These are phyloP conservation scores for Neonothopanus nambi DNA, from an alignment of 1,284 basidiomycete genomes.

Conservation along the genomic window DNA sequence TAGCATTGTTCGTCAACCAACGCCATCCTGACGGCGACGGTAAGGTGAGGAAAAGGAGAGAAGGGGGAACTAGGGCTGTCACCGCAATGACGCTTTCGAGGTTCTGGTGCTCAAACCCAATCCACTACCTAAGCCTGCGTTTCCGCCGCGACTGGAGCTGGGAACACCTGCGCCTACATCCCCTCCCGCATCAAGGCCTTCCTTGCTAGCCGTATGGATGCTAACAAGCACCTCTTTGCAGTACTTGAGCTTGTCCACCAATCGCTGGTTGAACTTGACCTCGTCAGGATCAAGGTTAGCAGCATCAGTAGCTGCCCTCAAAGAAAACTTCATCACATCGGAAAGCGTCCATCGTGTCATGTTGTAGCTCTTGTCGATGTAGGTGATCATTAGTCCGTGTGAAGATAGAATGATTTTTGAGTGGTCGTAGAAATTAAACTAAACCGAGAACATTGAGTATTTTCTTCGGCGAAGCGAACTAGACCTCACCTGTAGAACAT, in stretches of 20 bases:
- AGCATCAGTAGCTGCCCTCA: conserved; percentile 36
- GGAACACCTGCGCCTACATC: neutral
- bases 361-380: conserved; percentile 88
- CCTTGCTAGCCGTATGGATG: conserved; percentile 47
- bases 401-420: conserved; percentile 90
- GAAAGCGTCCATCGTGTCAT: conserved; percentile 76
- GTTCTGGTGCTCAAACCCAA: neutral
- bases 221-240: conserved; percentile 76
- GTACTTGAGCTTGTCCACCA: conserved; percentile 80
- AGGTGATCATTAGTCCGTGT: conserved; percentile 76
- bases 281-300: conserved; percentile 45
- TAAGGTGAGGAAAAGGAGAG: neutral
- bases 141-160: neutral
- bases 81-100: conserved; percentile 12
- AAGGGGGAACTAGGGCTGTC: neutral
- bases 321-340: conserved; percentile 66
- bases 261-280: conserved; percentile 59
- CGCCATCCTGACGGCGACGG: neutral
- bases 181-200: neutral
- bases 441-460: conserved; percentile 4
- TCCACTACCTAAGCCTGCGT: neutral
- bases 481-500: conserved; percentile 76
- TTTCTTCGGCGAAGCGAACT: conserved; percentile 18
- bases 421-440: conserved; percentile 99
- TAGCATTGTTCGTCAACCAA: neutral